Base-by-base conservation (phyloP, 768 basidiomycete genomes). In the Sporobolomyces roseus region DNA sequence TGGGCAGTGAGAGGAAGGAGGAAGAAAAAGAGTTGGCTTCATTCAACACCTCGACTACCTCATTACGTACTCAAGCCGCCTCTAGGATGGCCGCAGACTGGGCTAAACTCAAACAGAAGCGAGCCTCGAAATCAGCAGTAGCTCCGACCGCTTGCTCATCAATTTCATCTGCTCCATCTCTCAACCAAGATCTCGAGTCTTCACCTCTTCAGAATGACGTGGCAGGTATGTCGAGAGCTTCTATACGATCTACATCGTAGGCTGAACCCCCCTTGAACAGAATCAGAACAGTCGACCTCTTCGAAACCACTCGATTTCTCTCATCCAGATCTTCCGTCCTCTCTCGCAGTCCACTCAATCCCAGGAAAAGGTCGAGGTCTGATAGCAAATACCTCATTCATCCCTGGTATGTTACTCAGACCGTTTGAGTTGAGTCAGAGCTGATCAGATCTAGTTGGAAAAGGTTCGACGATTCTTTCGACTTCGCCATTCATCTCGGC, bases 401-500 rank as follows among this genome's bases (percentile, higher is more conserved):
- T 4, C 4, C 19, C 65, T 1, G 70, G 70, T 69, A 4, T 8
- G 67, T 38, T 35, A 13, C 52, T n/a, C n/a, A n/a, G n/a, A n/a
- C n/a, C n/a, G n/a, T n/a, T n/a, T n/a, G n/a, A n/a, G n/a, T n/a
- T n/a, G n/a, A n/a, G n/a, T n/a, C n/a, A n/a, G n/a, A n/a, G n/a
- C n/a, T n/a, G n/a, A n/a, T n/a, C n/a, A n/a, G n/a, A n/a, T n/a
- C n/a, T n/a, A n/a, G n/a, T n/a, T n/a, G n/a, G n/a, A n/a, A n/a
- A n/a, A 66, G 71, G 71, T 2, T 13, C 54, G 9, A 63, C 71
- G 10, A 36, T 69, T 8, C 2, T 73, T n/a, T n/a, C 60, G 3
- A 73, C 71, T 4, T 13, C 55, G 1, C 71, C 71, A 0, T 52
- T 73, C 53, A 33, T 73, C 30, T 65, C 69, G 12, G 60, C 64